These are phyloP conservation scores for Scleroderma bovista DNA, from an alignment of 768 basidiomycete species.

Conservation along the genomic window DNA sequence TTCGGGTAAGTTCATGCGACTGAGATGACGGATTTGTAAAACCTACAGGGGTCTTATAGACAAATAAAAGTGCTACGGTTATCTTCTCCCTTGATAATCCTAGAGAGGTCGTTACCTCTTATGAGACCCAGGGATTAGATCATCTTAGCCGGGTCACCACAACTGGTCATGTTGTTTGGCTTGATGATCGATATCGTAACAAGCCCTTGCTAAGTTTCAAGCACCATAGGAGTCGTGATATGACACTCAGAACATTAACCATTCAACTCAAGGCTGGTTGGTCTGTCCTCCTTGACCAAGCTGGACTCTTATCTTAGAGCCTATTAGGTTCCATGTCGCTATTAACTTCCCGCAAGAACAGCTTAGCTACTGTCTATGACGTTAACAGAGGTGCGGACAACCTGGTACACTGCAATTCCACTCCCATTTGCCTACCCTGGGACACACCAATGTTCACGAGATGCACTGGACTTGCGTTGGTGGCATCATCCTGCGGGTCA, in stretches of 20 bases:
- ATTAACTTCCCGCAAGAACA: conserved; percentile 55
- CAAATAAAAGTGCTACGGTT: conserved; percentile 16
- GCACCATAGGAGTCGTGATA: conserved; percentile 58
- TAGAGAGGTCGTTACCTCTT: conserved; percentile 45
- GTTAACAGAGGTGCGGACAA: conserved; percentile 37
- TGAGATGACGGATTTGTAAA: neutral
- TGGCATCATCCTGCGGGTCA: conserved; percentile 23
- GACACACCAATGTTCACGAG: conserved; percentile 16
- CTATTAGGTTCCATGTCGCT: conserved; percentile 45
- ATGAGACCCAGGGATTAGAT: conserved; percentile 40
- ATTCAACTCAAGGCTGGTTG: conserved; percentile 30
- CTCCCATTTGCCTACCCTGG: conserved; percentile 38
- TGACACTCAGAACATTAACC: conserved; percentile 44
- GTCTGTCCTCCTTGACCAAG: conserved; percentile 2
- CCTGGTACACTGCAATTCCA: conserved; percentile 39
- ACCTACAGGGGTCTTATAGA: conserved; percentile 23
- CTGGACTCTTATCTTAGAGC: neutral
- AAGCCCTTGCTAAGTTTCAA: conserved; percentile 56
- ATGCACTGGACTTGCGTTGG: conserved; percentile 29
- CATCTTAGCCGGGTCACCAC: conserved; percentile 50
- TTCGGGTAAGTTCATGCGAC: conserved; percentile 40
- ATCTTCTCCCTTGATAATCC: conserved; percentile 33
- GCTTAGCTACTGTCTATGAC: conserved; percentile 60
- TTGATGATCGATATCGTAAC: conserved; percentile 55
- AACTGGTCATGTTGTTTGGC: conserved; percentile 61